Percentiles rank a stretch among this genome's conserved stretches.
Evolutionary conservation across 148 eudicot genomes (phyloP).

Genomic region (Euryodendron excelsum): DNA sequence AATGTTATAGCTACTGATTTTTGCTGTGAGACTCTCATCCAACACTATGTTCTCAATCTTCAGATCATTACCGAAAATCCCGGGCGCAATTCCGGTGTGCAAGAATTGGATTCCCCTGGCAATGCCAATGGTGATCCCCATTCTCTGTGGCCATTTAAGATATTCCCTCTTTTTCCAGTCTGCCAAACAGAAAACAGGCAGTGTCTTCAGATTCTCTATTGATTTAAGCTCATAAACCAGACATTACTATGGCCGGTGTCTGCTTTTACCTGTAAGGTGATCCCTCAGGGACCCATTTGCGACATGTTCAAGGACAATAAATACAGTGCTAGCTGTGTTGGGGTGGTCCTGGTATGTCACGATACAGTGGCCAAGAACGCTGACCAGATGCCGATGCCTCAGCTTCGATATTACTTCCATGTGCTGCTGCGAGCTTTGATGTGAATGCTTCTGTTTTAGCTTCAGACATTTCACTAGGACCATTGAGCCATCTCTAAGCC

Average conservation of each 20-base stretch:
- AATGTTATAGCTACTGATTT: conserved; percentile 70
- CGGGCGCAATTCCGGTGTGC: conserved; percentile 66
- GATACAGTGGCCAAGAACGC: conserved; percentile 83
- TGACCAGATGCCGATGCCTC: conserved; percentile 73
- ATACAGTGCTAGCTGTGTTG: conserved; percentile 54
- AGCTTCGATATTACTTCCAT: conserved; percentile 74
- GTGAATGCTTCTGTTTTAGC: conserved; percentile 67
- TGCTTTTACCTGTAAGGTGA: conserved; percentile 61
- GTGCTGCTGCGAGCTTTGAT: conserved; percentile 66
- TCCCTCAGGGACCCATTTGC: conserved; percentile 73
- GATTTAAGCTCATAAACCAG: neutral
- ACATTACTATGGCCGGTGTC: neutral
- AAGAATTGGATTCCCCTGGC: conserved; percentile 82
- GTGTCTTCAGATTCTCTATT: neutral
- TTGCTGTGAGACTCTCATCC: conserved; percentile 79
- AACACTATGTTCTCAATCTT: conserved; percentile 66
- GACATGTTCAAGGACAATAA: conserved; percentile 67
- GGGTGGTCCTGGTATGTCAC: conserved; percentile 64
- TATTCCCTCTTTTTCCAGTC: conserved; percentile 73
- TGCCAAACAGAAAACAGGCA: conserved; percentile 13
- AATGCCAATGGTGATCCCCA: conserved; percentile 74
- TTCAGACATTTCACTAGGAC: conserved; percentile 68
- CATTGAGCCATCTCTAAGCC: conserved; percentile 64
- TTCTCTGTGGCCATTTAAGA: conserved; percentile 95
- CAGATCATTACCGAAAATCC: conserved; percentile 64